Conservation (phyloP, 306 rosid genomes). For the Gastrolobium villosum region DNA sequence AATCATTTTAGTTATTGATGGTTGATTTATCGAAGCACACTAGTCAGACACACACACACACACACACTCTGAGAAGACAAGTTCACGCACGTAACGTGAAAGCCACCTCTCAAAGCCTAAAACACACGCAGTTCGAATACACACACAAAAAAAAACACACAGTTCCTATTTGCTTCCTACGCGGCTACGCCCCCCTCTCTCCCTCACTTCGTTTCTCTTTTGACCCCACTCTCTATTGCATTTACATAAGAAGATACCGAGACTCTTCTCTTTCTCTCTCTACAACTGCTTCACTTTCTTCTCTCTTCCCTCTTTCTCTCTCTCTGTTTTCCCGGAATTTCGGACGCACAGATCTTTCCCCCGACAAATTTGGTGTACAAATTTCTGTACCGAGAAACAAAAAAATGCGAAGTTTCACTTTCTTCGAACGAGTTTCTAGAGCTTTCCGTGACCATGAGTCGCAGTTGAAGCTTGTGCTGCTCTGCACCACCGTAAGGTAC, state of each 20-base stretch:
- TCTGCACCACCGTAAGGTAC: slow-evolving; percentile 86
- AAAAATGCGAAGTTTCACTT: slow-evolving; percentile 60
- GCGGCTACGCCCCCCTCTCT: no score
- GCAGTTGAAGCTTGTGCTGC: slow-evolving; percentile 68
- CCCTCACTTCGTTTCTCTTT: slow-evolving; percentile 49
- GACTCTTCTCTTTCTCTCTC: slow-evolving; percentile 11
- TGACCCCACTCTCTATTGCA: slow-evolving; percentile 13
- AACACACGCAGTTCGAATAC: no score
- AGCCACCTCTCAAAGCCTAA: no score
- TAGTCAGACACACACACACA: no score
- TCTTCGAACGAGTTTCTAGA: slow-evolving; percentile 64
- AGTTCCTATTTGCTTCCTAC: background rate
- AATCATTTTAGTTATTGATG: no score
- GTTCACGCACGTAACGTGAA: no score
- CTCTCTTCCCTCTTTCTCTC: background rate
- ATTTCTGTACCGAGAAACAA: background rate
- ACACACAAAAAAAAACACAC: slow-evolving; percentile 3
- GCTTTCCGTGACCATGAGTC: slow-evolving; percentile 65
- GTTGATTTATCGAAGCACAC: no score
- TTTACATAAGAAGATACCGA: background rate
- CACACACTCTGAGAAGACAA: no score
- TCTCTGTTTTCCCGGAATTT: slow-evolving; percentile 16
- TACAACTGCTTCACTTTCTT: background rate
- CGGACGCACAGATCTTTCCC: slow-evolving; percentile 47
- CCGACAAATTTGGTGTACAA: background rate